These are phyloP conservation scores for Trichopus zeylanicus DNA, from an alignment of 116 monocot genomes.

Conservation along the genomic window DNA sequence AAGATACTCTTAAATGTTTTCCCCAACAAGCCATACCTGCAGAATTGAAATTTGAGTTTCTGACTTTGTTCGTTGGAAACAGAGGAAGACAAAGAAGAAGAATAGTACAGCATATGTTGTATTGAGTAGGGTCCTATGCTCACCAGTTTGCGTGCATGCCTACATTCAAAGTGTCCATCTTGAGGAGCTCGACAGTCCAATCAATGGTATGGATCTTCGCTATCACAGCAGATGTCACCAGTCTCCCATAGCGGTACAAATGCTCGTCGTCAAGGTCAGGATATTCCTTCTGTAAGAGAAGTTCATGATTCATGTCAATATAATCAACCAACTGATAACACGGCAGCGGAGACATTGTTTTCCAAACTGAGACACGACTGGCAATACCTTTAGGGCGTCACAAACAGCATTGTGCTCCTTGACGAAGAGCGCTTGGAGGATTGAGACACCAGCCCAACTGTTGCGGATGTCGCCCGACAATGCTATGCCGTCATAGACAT, in stretches of 20 bases:
- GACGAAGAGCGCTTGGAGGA: constrained; percentile 45
- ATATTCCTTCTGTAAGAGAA: constrained; percentile 24
- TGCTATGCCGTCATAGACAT: constrained; percentile 19
- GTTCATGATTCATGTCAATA: neutral
- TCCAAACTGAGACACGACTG: no score
- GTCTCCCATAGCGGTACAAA: constrained; percentile 30
- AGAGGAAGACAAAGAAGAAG: no score
- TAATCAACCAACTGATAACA: neutral
- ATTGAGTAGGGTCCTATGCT: no score
- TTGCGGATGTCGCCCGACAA: constrained; percentile 49
- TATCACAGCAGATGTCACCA: constrained; percentile 60
- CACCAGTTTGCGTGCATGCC: constrained; percentile 54
- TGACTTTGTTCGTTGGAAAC: no score
- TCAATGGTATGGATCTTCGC: constrained; percentile 74
- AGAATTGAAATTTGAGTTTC: no score
- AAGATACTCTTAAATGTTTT: constrained; percentile 46
- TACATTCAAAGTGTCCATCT: constrained; percentile 33
- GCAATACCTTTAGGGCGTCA: constrained; percentile 41
- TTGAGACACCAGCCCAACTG: constrained; percentile 56
- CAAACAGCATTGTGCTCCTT: constrained; percentile 58
- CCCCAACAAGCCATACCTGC: constrained; percentile 56
- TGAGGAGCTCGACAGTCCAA: constrained; percentile 68
- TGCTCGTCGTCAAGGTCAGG: constrained; percentile 36
- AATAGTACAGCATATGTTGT: no score
- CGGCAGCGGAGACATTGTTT: no score